phyloP scores from a whole-genome alignment of 257 asterid genomes.

The Knoxia roxburghii region DNA sequence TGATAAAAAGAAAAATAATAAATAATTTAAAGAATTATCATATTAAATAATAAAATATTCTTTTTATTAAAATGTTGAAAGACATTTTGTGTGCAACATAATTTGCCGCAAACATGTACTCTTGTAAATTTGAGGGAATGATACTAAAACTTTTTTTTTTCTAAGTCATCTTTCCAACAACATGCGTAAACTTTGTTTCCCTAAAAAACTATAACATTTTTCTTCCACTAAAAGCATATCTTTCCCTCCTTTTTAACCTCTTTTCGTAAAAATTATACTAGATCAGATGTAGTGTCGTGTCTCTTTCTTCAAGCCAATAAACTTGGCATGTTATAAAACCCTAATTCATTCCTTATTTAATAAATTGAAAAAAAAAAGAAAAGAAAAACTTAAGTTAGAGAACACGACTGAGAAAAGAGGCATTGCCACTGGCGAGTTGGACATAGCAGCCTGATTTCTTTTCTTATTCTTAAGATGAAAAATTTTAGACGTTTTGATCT shows the following conservation, averaged over 20 bases:
- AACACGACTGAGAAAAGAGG: too few species aligned
- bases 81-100: not conserved
- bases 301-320: constrained; percentile 13
- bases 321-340: not conserved
- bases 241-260: not conserved
- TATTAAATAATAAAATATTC: too few species aligned
- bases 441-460: constrained; percentile 1
- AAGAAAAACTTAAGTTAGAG: too few species aligned
- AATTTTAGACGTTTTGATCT: constrained; percentile 4
- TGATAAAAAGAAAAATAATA: too few species aligned
- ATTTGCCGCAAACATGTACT: not conserved
- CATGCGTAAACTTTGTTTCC: constrained; percentile 1
- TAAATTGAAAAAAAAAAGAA: too few species aligned
- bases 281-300: constrained; percentile 13
- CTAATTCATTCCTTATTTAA: not conserved
- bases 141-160: not conserved
- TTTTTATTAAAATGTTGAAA: not conserved
- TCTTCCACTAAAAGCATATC: constrained; percentile 19
- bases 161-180: constrained; percentile 21
- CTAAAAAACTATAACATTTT: constrained; percentile 2
- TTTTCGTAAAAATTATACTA: too few species aligned
- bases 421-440: constrained; percentile 15
- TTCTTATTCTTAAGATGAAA: constrained; percentile 1
- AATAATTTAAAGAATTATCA: too few species aligned
- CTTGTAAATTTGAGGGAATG: not conserved